Evolutionary conservation across 805 yeast species (phyloP), one percentile per base, ranked within the genome.

Genomic region (Lachancea dasiensis): DNA sequence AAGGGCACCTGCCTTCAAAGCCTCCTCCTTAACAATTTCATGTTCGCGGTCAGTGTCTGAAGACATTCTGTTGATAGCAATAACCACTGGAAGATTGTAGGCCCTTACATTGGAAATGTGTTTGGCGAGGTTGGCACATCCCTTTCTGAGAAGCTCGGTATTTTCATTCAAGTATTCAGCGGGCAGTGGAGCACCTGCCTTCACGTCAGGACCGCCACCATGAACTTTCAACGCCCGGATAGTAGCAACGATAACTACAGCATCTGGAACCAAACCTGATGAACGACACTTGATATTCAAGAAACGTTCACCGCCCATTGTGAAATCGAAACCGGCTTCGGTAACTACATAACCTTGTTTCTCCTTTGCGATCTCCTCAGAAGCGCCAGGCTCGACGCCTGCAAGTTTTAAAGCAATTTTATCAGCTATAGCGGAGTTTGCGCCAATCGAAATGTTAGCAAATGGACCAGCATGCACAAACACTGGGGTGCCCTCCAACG

Each of bases 291-390:
- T 83, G 65, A 83, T 83, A 63, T 83, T 81, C 61, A 81, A 69
- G 63, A 83, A 83, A 64, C 94, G 70, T 67, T 83, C 94, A 61
- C 94, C 94, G 58, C 94, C 94, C 94, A 83, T 83, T 36, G 92
- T 83, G 70, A 83, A 83, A 63, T 83, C 94, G 65, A 83, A 83
- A 45, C 94, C 94, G 14, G 94, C 94, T 62, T 83, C 94, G 33
- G 94, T 83, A 38, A 83, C 81, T 44, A 83, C 94, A 51, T 75
- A 83, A 45, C 94, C 92, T 49, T 72, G 73, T 52, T 72, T 73
- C 39, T 69, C 69, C 35, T 64, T 52, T 53, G 68, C 65, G 46
- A 63, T 68, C 33, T 65, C 67, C 14, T 63, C 62, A 17, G 66
- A 45, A 46, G 67, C 61, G 38, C 62, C 66, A n/a, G 73, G 60